These are phyloP conservation scores for Pythium monospermum DNA, from an alignment of 352 stramenopile species.

Conservation along the genomic window DNA sequence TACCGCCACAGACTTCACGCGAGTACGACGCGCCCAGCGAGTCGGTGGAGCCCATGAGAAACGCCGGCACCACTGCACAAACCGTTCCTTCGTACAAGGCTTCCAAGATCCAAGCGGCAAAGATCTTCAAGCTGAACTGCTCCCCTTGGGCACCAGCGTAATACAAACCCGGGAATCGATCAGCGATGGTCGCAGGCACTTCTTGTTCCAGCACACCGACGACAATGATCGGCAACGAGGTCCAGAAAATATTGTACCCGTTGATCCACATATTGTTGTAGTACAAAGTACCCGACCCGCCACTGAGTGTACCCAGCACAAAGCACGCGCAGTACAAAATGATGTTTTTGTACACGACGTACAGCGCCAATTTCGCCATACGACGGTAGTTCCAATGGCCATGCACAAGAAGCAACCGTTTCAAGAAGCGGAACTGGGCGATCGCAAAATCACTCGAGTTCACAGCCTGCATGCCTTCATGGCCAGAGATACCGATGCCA, in stretches of 20 bases:
- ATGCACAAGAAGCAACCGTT: slow-evolving; percentile 95
- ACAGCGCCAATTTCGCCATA: slow-evolving; percentile 94
- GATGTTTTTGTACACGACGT: slow-evolving; percentile 99
- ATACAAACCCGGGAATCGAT: slow-evolving; percentile 80
- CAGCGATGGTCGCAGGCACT: slow-evolving; percentile 55
- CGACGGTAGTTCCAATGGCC: slow-evolving; percentile 98
- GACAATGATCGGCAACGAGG: slow-evolving; percentile 88
- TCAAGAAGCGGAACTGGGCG: slow-evolving; percentile 97
- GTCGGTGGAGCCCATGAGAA: slow-evolving; percentile 57
- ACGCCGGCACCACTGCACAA: slow-evolving; percentile 58
- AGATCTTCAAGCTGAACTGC: slow-evolving; percentile 78
- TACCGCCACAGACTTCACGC: slow-evolving; percentile 57
- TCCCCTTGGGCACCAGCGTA: slow-evolving; percentile 71
- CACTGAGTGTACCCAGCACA: slow-evolving; percentile 84
- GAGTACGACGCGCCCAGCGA: slow-evolving; percentile 61
- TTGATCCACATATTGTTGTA: slow-evolving; percentile 91
- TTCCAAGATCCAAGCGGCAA: slow-evolving; percentile 75
- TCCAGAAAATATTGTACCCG: slow-evolving; percentile 97
- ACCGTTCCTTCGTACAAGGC: slow-evolving; percentile 73
- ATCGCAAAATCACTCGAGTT: slow-evolving; percentile 98
- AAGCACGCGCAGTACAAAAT: slow-evolving; percentile 78
- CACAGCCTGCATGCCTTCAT: slow-evolving; percentile 98
- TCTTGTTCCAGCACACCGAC: slow-evolving; percentile 83
- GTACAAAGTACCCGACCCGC: slow-evolving; percentile 74
- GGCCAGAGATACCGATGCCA: slow-evolving; percentile 97